These are phyloP conservation scores for Neonectria neomacrospora DNA, from an alignment of 2,329 filamentous ascomycete species.

Conservation along the genomic window DNA sequence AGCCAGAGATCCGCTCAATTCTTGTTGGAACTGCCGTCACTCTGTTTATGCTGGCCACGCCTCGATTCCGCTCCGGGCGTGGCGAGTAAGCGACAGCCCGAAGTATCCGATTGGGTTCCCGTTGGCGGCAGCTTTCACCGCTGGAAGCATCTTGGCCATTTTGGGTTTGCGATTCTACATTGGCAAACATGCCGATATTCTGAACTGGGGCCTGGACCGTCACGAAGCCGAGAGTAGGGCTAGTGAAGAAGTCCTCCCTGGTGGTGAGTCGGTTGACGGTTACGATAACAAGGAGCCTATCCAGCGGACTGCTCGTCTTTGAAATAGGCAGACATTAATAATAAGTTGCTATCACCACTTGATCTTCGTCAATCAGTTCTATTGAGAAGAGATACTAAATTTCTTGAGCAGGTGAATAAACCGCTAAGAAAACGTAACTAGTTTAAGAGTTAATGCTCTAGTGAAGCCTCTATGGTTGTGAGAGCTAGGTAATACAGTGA, in stretches of 20 bases:
- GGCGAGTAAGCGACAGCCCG: slow-evolving; percentile 37
- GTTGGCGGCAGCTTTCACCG: slow-evolving; percentile 32
- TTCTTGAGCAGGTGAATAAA: too few relatives aligned
- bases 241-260: neutral
- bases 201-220: slow-evolving; percentile 30
- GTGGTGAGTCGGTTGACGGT: neutral
- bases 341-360: too few relatives aligned
- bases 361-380: too few relatives aligned
- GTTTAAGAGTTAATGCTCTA: too few relatives aligned
- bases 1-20: slow-evolving; percentile 44
- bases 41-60: slow-evolving; percentile 37
- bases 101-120: slow-evolving; percentile 38
- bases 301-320: neutral
- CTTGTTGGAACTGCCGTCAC: slow-evolving; percentile 36
- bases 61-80: slow-evolving; percentile 35
- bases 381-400: too few relatives aligned
- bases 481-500: too few relatives aligned
- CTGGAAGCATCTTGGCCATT: slow-evolving; percentile 35
- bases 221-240: neutral
- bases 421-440: too few relatives aligned
- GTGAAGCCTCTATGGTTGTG: too few relatives aligned
- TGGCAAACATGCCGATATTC: slow-evolving; percentile 27
- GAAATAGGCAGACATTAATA: neutral
- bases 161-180: slow-evolving; percentile 36
- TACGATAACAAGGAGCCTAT: neutral